Percentiles rank a stretch among this genome's conserved stretches.
phyloP scores from a whole-genome alignment of 331 rosid genomes.

The Stylosanthes scabra region DNA sequence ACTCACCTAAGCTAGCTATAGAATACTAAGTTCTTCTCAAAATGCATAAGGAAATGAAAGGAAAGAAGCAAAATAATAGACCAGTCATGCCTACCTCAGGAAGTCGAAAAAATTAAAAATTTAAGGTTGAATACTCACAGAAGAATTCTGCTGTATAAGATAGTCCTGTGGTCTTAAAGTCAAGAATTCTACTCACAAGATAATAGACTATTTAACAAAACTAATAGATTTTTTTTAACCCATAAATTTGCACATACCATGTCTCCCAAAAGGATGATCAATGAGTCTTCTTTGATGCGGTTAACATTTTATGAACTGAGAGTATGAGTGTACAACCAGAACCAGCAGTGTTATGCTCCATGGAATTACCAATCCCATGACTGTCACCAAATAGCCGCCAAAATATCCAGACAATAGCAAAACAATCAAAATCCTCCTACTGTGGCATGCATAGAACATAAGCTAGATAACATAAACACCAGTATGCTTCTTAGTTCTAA shows the following conservation, averaged over 20 bases:
- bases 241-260: conserved; percentile 54
- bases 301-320: conserved; percentile 63
- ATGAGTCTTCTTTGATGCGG: conserved; percentile 65
- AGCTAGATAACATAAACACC: conserved; percentile 10
- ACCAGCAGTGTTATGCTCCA: conserved; percentile 83
- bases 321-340: conserved; percentile 71
- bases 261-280: conserved; percentile 64
- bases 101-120: conserved; percentile 24
- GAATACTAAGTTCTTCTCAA: no score
- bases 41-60: no score
- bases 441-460: conserved; percentile 9
- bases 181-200: conserved; percentile 78
- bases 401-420: conserved; percentile 38
- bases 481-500: not conserved
- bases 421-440: not conserved
- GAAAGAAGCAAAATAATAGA: no score
- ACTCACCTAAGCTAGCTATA: no score
- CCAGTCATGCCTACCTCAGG: no score
- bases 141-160: conserved; percentile 81
- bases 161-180: conserved; percentile 87
- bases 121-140: conserved; percentile 61
- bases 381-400: conserved; percentile 83
- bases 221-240: no score
- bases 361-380: conserved; percentile 92
- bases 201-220: no score